Base-by-base conservation (phyloP, 1,284 basidiomycete species). In the Leccinum solheimii region DNA sequence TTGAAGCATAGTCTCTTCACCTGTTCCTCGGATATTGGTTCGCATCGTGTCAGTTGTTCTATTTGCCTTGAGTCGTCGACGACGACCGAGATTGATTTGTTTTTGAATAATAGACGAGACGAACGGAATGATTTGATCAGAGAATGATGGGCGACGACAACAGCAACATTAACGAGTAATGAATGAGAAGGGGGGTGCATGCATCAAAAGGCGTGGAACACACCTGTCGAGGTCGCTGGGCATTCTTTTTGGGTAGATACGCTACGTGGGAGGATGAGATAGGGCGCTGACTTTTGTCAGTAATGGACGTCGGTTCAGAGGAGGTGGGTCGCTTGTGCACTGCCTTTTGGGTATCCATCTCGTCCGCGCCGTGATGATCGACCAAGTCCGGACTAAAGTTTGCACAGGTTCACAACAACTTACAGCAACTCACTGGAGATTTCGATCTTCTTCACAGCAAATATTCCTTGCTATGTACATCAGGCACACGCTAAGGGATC, bases 1-100 rank as follows among this genome's bases (percentile, higher is more conserved):
- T 97, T 97, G 68, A 95, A 81, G 76, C 97, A 99, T 32, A 99
- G 83, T 68, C 91, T 84, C 73, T 97, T 96, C 65, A 97, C 95
- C 68, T 95, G 88, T 64, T 92, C 89, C 76, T 98, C 95, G 21
- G 94, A 92, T 69, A 98, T 95, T 60, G 91, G 90, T 73, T 97
- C 93, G 78, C 95, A 97, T 66, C 91, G 87, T 73, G 88, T 86
- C 56, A 97, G 86, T 75, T 96, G 94, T 68, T 90, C 91, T 63
- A 95, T 95, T 81, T 95, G 93, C 71, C 91, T 87, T 55, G 61
- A 26, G 57, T 57, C 27, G 61, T 43, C 48, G 26, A 16, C 23
- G 49, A 26, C 16, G 27, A 52, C 26, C 27, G 27, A 30, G 27
- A 30, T n/a, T 30, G 50, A 10, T 43, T 43, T 43, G 40, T 43